Evolutionary conservation across 148 eudicot species (phyloP), one percentile per base, ranked within the genome.

Genomic region (Rhododendron kiyosumense): DNA sequence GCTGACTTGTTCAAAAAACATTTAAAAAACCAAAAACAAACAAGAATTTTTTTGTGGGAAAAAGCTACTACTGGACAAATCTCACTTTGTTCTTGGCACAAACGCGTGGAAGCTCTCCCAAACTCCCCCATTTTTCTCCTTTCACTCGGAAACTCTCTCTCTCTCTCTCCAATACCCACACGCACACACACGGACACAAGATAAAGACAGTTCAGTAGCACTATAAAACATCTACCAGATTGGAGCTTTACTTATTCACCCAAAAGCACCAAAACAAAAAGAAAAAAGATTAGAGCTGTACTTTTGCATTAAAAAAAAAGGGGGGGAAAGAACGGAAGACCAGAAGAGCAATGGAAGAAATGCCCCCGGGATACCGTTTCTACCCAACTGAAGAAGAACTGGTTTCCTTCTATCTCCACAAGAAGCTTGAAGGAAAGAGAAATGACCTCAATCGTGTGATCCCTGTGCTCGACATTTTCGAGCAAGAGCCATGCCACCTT

Each of bases 381-480:
- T 90, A 75, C 85, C 92, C 92, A 59, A 90, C 92, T 10, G 92
- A 90, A 89, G 92, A 90, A 71, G 92, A 90, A 71, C 78, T 90
- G 8, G 41, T 90, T 76, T 85, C 89, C 0, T 90, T 90, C 89
- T 90, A 90, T 51, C 88, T 90, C 24, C 86, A 12, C 85, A 85
- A 76, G 59, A 80, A 84, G 85, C 89, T 90, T n/a, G 82, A 87
- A 52, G 87, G 86, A 1, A 57, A 34, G 26, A 24, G 45, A 24
- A 71, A 15, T 14, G 76, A 86, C 34, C 36, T 89, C 7, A 14
- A 84, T 83, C 85, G 86, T 7, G 90, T 90, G n/a, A 90, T 90
- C 77, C 90, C 92, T 3, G 51, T 89, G 18, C 15, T 90, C 80
- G 79, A 89, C 84, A 73, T 90, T 73, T 90, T 87, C 45, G 75